A percentile compares a stretch with the other conserved stretches of the same genome.
These are phyloP conservation scores for Apostasia ramifera DNA, from an alignment of 106 monocot species.

Conservation along the genomic window DNA sequence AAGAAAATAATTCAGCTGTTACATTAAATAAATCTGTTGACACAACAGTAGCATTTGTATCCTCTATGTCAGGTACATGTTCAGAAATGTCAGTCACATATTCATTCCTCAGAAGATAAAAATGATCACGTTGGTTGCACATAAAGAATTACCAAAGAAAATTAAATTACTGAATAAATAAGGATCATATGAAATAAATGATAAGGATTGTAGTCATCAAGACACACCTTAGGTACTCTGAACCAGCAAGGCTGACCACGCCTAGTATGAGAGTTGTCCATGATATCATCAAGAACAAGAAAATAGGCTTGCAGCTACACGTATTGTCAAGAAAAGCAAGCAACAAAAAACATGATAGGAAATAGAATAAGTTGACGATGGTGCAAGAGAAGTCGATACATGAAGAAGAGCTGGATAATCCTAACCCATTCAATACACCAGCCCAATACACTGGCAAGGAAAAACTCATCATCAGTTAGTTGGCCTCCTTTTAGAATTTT, in stretches of 20 bases:
- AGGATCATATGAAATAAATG: background rate
- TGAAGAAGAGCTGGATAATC: background rate
- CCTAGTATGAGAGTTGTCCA: slow-evolving; percentile 92
- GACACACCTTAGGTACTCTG: slow-evolving; percentile 63
- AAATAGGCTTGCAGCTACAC: slow-evolving; percentile 95
- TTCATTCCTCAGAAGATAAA: too few relatives aligned
- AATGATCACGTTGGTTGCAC: too few relatives aligned
- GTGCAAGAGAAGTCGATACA: background rate
- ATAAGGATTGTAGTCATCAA: background rate
- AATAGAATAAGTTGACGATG: background rate
- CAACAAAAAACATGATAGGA: background rate
- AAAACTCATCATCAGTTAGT: slow-evolving; percentile 67
- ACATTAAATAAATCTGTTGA: too few relatives aligned
- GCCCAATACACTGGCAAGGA: slow-evolving; percentile 65
- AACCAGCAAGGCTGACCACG: slow-evolving; percentile 98
- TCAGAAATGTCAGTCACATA: too few relatives aligned
- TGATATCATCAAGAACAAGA: slow-evolving; percentile 96
- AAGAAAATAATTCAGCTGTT: too few relatives aligned
- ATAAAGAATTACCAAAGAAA: background rate
- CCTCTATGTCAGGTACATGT: too few relatives aligned
- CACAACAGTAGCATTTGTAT: too few relatives aligned
- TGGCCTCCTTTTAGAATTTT: slow-evolving; percentile 70
- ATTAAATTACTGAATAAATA: background rate
- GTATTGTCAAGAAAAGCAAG: background rate
- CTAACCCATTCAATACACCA: slow-evolving; percentile 99